A percentile compares a stretch with the other conserved stretches of the same genome.
These are phyloP conservation scores for Penicillium argentinense DNA, from an alignment of 495 filamentous ascomycete genomes.

Conservation along the genomic window DNA sequence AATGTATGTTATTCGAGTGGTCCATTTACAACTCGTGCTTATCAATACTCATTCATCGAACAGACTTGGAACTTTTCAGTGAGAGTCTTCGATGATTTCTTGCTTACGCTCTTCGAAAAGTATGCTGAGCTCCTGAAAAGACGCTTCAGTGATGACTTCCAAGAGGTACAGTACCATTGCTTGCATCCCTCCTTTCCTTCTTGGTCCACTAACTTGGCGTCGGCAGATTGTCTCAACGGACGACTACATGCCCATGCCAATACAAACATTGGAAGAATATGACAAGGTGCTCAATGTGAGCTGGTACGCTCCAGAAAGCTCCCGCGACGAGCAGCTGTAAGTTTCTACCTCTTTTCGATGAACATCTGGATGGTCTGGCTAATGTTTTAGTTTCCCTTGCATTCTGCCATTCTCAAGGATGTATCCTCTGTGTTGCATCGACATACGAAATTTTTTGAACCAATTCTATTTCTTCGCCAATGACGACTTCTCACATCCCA, in stretches of 20 bases:
- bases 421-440: slow-evolving; percentile 97
- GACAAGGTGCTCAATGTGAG: slow-evolving; percentile 91
- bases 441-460: slow-evolving; percentile 94
- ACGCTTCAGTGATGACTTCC: slow-evolving; percentile 89
- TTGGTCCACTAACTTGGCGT: slow-evolving; percentile 10
- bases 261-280: slow-evolving; percentile 84
- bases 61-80: slow-evolving; percentile 89
- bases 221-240: slow-evolving; percentile 86
- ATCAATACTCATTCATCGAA: slow-evolving; percentile 11
- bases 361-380: too few species aligned
- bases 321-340: slow-evolving; percentile 72
- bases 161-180: slow-evolving; percentile 58
- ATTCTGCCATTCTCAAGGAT: slow-evolving; percentile 97
- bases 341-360: too few species aligned
- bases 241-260: slow-evolving; percentile 99
- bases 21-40: background rate
- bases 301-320: slow-evolving; percentile 85
- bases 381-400: slow-evolving; percentile 69
- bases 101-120: slow-evolving; percentile 84
- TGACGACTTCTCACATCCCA: slow-evolving; percentile 86
- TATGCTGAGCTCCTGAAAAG: slow-evolving; percentile 90
- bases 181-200: background rate
- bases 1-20: slow-evolving; percentile 69
- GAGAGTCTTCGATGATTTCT: slow-evolving; percentile 73
- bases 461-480: slow-evolving; percentile 96